phyloP scores from a whole-genome alignment of 75 land plant species.

The Adiantum capillusveneris region DNA sequence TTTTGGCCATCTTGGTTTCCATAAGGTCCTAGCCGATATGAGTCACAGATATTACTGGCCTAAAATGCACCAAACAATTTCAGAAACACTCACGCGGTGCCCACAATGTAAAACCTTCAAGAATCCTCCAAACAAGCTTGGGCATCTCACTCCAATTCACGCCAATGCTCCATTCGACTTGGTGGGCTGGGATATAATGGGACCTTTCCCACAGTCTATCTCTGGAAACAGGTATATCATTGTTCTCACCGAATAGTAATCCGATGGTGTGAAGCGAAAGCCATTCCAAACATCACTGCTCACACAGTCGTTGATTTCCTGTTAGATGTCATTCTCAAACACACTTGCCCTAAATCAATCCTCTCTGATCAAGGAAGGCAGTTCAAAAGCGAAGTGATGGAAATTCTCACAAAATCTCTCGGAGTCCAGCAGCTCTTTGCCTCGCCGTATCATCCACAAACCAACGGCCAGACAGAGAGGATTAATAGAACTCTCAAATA shows the following conservation, averaged over 20 bases:
- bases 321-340: neutral
- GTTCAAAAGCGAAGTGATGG: neutral
- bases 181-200: neutral
- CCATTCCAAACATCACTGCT: neutral
- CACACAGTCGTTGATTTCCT: neutral
- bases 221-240: neutral
- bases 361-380: neutral
- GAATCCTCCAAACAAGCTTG: neutral
- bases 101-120: neutral
- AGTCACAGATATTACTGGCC: neutral
- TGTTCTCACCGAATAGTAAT: neutral
- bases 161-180: neutral
- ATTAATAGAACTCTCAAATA: neutral
- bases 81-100: neutral
- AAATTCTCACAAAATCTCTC: neutral
- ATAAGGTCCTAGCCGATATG: neutral
- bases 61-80: neutral
- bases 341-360: neutral
- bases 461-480: neutral
- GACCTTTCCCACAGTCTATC: neutral
- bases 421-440: neutral
- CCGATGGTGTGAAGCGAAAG: neutral
- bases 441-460: neutral
- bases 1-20: constrained; percentile 1
- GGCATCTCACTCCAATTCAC: neutral